Evolutionary conservation across 2,329 filamentous ascomycete genomes (phyloP).

Genomic region (Neobulgaria alba): DNA sequence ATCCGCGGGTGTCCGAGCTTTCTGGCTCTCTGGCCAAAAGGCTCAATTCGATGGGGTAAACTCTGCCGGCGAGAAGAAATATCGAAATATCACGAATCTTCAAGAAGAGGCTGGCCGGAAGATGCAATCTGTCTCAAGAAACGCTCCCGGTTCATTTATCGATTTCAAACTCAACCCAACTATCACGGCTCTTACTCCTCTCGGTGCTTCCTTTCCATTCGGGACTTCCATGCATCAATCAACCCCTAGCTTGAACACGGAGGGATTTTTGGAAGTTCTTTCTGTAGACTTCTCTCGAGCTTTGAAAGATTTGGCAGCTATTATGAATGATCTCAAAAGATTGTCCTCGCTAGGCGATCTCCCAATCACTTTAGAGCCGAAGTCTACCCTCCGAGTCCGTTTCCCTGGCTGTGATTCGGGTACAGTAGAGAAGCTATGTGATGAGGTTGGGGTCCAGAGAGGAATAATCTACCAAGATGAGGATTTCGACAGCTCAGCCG

Average conservation of each 20-base stretch:
- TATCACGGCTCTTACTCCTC: conserved; percentile 74
- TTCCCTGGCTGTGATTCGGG: conserved; percentile 86
- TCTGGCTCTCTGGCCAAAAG: conserved; percentile 85
- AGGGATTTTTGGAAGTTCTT: conserved; percentile 76
- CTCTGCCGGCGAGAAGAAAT: conserved; percentile 66
- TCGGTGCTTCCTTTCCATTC: conserved; percentile 48
- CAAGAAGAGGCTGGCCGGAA: conserved; percentile 66
- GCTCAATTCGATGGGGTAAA: conserved; percentile 76
- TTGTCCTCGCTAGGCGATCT: conserved; percentile 74
- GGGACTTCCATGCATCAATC: conserved; percentile 32
- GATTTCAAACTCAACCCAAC: conserved; percentile 86
- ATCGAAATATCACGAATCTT: conserved; percentile 64
- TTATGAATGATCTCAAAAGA: conserved; percentile 73
- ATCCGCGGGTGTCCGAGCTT: conserved; percentile 85
- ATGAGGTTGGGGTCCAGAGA: conserved; percentile 75
- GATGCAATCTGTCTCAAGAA: conserved; percentile 49
- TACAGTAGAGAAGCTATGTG: conserved; percentile 74
- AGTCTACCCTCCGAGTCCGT: conserved; percentile 61
- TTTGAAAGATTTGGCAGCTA: conserved; percentile 70
- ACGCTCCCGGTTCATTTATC: conserved; percentile 67
- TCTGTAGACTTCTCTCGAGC: conserved; percentile 82
- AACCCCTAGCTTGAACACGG: conserved; percentile 62
- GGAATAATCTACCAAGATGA: conserved; percentile 71
- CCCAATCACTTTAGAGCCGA: conserved; percentile 61
- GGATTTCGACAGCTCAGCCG: conserved; percentile 60